Base-by-base conservation (phyloP, 805 yeast genomes). In the Ogataea methanolica region DNA sequence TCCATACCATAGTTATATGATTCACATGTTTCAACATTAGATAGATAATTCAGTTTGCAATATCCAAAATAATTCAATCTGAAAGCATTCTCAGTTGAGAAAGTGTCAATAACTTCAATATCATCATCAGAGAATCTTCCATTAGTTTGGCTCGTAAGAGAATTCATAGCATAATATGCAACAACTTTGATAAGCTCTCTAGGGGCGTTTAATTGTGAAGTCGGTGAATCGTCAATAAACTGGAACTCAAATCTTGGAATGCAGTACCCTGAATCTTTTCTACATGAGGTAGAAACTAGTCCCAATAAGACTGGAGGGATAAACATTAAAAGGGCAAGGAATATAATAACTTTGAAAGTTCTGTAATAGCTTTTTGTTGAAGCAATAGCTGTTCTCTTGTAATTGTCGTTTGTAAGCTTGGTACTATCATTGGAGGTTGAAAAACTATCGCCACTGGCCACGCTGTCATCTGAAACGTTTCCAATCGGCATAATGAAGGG, bases 31-130 rank as follows among this genome's bases (percentile, higher is more conserved):
- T 43, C 54, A 39, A 31, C 42, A 21, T 41, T 52, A 47, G 15
- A 57, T 48, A 15, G 50, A 48, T 41, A 48, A 34, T 68, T 70
- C 5, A 58, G 45, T 31, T 78, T 72, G 57, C 83, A 77, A 60
- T 72, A 80, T 1, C 83, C 81, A 42, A 70, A 59, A 44, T 68
- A 69, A 56, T 71, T 76, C 52, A 79, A 66, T 36, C 68, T 66
- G 56, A 67, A 79, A 5, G 68, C 45, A 34, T 74, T 74, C 36
- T 65, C 63, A 23, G 66, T 63, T 17, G 74, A 70, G 53, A 76
- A 73, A 0, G 80, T 72, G 56, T 75, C 78, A 42, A 76, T 68
- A 5, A 65, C 67, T 23, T 67, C 51, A 11, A 60, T 39, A 15
- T 46, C 56, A 12, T 47, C 17, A 39, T 51, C 57, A 2, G 56